Percentiles rank a stretch among this genome's conserved stretches.
phyloP scores from a whole-genome alignment of 2,329 filamentous ascomycete species.

The Chaetothyriales sp. region DNA sequence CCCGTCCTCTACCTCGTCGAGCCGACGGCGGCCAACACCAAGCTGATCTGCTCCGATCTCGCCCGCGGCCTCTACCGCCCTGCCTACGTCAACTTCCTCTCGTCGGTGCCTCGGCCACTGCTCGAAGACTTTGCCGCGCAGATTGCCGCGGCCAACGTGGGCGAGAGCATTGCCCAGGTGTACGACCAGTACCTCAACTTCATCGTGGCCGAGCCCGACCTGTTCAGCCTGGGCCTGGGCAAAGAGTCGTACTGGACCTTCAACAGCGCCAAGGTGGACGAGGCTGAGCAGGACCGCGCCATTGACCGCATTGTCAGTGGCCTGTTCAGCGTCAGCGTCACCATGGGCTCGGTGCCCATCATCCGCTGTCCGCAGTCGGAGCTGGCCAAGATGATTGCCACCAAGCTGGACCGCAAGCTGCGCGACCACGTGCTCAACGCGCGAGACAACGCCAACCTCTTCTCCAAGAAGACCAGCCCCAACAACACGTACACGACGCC shows the following conservation, averaged over 20 bases:
- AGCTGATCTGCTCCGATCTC: constrained; percentile 72
- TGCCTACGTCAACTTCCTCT: constrained; percentile 93
- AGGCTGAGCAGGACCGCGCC: constrained; percentile 74
- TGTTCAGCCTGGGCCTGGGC: constrained; percentile 87
- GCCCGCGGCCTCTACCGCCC: constrained; percentile 79
- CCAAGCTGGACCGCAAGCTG: constrained; percentile 87
- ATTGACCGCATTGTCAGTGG: constrained; percentile 89
- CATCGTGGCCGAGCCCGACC: constrained; percentile 83
- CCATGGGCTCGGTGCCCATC: constrained; percentile 91
- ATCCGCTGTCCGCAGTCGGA: constrained; percentile 88
- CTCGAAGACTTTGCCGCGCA: constrained; percentile 90
- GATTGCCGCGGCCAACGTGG: constrained; percentile 68
- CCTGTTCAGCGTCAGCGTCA: constrained; percentile 96
- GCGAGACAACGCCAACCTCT: constrained; percentile 94
- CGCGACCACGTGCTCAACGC: constrained; percentile 94
- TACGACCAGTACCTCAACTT: constrained; percentile 98
- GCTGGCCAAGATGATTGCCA: constrained; percentile 84
- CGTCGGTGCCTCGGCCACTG: constrained; percentile 75
- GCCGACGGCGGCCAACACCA: constrained; percentile 65
- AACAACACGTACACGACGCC: constrained; percentile 44
- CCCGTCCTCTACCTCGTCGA: constrained; percentile 95
- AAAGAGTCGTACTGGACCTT: constrained; percentile 81
- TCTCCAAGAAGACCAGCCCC: constrained; percentile 59
- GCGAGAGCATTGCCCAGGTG: constrained; percentile 80
- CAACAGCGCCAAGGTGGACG: constrained; percentile 66